A percentile compares a stretch with the other conserved stretches of the same genome.
Evolutionary conservation across 371 early-diverging fungal species (phyloP).

Genomic region (Rhizopus delemar): DNA sequence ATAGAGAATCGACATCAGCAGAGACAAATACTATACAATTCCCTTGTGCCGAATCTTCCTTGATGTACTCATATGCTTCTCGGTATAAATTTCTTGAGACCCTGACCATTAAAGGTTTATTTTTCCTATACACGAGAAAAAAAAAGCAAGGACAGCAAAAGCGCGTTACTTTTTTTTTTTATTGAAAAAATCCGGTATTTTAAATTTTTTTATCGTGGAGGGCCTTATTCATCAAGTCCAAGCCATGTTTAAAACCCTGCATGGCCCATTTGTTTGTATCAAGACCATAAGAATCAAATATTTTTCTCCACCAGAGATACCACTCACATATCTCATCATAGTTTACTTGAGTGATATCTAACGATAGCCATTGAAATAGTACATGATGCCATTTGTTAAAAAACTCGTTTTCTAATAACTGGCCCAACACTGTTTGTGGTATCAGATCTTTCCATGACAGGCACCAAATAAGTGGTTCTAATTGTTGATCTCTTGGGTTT

Average conservation of each 20-base stretch:
- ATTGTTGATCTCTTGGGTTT: slow-evolving; percentile 74
- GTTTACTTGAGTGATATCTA: slow-evolving; percentile 39
- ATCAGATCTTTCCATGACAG: slow-evolving; percentile 69
- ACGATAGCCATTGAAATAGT: slow-evolving; percentile 37
- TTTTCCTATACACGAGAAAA: neutral
- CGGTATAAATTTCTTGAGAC: slow-evolving; percentile 39
- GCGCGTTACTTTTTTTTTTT: slow-evolving; percentile 7
- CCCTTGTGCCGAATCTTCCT: slow-evolving; percentile 41
- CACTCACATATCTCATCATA: slow-evolving; percentile 72
- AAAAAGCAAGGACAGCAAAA: slow-evolving; percentile 8
- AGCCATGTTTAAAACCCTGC: slow-evolving; percentile 62
- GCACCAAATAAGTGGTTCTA: slow-evolving; percentile 61
- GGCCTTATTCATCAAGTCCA: slow-evolving; percentile 70
- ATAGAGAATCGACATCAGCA: slow-evolving; percentile 84
- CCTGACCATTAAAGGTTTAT: slow-evolving; percentile 39
- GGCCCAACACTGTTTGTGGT: slow-evolving; percentile 52
- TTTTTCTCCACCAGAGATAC: slow-evolving; percentile 76
- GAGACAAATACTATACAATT: slow-evolving; percentile 75
- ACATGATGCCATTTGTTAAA: slow-evolving; percentile 72
- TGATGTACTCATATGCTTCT: slow-evolving; percentile 53
- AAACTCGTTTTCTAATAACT: slow-evolving; percentile 76
- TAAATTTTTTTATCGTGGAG: slow-evolving; percentile 22
- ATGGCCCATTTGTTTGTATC: slow-evolving; percentile 45
- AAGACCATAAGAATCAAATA: slow-evolving; percentile 54
- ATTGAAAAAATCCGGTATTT: neutral